Base-by-base conservation (phyloP, 352 stramenopile genomes). In the Stephanocyclus meneghinianus region DNA sequence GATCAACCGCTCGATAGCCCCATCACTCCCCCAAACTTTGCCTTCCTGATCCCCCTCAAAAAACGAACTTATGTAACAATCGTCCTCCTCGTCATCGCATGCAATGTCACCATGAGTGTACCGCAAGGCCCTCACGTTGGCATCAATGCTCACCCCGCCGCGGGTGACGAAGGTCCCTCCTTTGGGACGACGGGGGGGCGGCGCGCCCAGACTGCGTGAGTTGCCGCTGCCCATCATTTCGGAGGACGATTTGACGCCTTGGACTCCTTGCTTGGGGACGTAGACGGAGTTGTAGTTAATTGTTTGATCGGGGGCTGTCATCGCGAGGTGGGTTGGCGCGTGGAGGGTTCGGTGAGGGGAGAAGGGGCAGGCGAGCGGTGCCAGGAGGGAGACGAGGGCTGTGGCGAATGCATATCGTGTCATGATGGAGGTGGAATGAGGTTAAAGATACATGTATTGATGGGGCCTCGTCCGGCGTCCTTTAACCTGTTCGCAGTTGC, bases 1-100 rank as follows among this genome's bases (percentile, higher is more conserved):
- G 59, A 96, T 78, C 64, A 96, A 80, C n/a, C 84, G 69, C 71
- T 95, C 91, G 76, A 95, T 91, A 11, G 84, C 86, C 21, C 74
- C 64, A 57, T 80, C 69, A 50, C 76, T 84, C 53, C 76, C 72
- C 76, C 76, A 79, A 48, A 47, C 53, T 32, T 63, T 51, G 9
- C 50, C 63, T 3, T 45, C 30, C 32, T 50, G 29, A 6, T 47
- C 47, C 26, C 48, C 73, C 29, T 62, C 56, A 68, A 68, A 68
- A 42, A 68, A 86, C 40, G 30, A 70, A 74, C 29, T 74, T 40
- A 48, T 45, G 26, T 67, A 51, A 35, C 57, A 61, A 48, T 71
- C 30, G 0, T 35, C 40, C 9, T 60, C 66, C 9, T 74, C 77
- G 60, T 77, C 67, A 32, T 64, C 40, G 16, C 55, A 59, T 3